Conservation (phyloP, 2,329 filamentous ascomycete species). For the Elsinoe necatrix region DNA sequence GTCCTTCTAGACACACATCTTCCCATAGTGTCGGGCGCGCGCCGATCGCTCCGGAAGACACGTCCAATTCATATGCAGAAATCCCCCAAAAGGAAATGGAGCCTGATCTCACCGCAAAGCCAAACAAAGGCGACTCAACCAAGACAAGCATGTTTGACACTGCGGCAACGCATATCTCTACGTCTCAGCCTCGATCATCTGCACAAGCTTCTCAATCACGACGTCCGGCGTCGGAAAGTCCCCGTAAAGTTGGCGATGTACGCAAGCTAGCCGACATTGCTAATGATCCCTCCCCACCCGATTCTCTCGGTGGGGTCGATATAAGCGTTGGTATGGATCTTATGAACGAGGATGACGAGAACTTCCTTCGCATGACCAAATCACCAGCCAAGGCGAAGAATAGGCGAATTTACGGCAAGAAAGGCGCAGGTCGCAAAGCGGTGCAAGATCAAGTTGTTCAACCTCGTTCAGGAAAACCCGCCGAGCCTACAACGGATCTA, state of each 20-base stretch:
- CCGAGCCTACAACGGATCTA: background rate
- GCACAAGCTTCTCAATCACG: constrained; percentile 16
- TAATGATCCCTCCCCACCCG: constrained; percentile 21
- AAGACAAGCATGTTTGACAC: constrained; percentile 26
- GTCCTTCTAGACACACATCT: background rate
- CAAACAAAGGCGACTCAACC: background rate
- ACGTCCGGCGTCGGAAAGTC: constrained; percentile 24
- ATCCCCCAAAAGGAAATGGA: constrained; percentile 17
- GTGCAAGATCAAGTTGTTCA: background rate
- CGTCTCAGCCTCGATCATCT: constrained; percentile 21
- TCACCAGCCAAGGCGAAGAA: constrained; percentile 26
- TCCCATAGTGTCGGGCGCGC: background rate
- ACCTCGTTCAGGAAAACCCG: background rate
- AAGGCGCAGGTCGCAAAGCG: constrained; percentile 13
- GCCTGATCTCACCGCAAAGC: background rate
- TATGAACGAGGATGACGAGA: constrained; percentile 32
- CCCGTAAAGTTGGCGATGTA: constrained; percentile 26
- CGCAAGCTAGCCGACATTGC: constrained; percentile 28
- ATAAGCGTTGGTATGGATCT: constrained; percentile 27
- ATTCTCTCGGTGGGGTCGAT: constrained; percentile 24
- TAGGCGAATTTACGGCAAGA: constrained; percentile 23
- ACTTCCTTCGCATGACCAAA: constrained; percentile 25
- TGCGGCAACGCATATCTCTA: constrained; percentile 33
- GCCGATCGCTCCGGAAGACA: background rate
- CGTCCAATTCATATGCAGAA: background rate